Evolutionary conservation across 129 eudicot species (phyloP).

Genomic region (Artemisia tridentata): DNA sequence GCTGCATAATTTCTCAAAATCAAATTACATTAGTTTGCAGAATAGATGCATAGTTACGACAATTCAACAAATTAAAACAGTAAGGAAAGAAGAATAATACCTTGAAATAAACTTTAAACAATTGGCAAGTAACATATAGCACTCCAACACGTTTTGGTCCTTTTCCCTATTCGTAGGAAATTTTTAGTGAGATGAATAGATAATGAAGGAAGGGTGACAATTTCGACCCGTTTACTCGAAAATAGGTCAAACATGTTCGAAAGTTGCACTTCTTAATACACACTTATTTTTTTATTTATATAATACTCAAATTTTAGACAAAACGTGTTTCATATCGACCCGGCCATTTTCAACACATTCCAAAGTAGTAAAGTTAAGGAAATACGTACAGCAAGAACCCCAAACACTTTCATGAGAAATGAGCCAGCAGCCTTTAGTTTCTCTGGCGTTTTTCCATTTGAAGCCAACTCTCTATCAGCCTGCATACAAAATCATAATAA

Average conservation of each 20-base stretch:
- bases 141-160: conserved; percentile 99
- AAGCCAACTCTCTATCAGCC: conserved; percentile 96
- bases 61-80: no score
- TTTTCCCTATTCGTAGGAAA: conserved; percentile 57
- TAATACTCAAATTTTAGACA: neutral
- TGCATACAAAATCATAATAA: conserved; percentile 31
- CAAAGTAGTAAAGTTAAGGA: conserved; percentile 9
- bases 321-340: neutral
- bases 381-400: conserved; percentile 86
- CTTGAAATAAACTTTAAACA: conserved; percentile 95
- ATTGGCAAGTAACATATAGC: conserved; percentile 88
- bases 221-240: neutral
- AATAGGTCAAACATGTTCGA: neutral
- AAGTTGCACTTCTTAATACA: neutral
- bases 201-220: neutral
- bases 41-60: no score
- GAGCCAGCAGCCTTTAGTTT: conserved; percentile 97
- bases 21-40: no score
- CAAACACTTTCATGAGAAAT: conserved; percentile 97
- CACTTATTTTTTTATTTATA: no score
- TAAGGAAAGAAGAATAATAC: conserved; percentile 22
- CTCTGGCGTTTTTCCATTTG: conserved; percentile 85
- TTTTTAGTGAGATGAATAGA: neutral
- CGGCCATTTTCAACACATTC: neutral
- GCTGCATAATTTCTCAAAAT: conserved; percentile 36